phyloP scores from a whole-genome alignment of 305 asterid species.

The Ruellia speciosa region DNA sequence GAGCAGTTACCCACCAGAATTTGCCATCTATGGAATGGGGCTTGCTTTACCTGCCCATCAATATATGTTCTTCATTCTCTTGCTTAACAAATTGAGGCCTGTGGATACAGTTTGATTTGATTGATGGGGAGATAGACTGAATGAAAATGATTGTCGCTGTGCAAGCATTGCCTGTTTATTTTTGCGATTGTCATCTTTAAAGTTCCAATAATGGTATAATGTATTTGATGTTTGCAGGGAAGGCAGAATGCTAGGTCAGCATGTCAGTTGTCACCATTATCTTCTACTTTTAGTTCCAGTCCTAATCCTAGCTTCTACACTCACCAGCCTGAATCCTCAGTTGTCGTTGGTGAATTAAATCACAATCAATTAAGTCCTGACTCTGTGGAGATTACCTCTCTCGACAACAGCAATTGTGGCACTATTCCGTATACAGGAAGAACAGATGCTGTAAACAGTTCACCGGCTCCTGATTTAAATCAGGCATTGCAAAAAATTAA shows the following conservation, averaged over 20 bases:
- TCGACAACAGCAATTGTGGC: conserved; percentile 27
- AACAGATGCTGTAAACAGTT: conserved; percentile 36
- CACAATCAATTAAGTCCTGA: conserved; percentile 51
- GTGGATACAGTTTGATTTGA: no score
- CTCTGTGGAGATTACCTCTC: conserved; percentile 63
- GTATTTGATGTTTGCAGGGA: conserved; percentile 40
- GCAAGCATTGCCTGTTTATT: conserved; percentile 10
- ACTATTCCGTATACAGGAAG: conserved; percentile 28
- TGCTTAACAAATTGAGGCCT: no score
- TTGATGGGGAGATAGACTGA: no score
- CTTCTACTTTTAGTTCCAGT: conserved; percentile 43
- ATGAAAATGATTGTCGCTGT: conserved; percentile 10
- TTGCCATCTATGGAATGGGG: no score
- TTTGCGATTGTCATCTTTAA: not conserved
- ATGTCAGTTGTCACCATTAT: conserved; percentile 41
- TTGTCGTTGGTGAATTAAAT: conserved; percentile 41
- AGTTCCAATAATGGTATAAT: not conserved
- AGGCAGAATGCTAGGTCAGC: conserved; percentile 39
- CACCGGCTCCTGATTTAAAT: conserved; percentile 44
- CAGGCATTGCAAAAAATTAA: conserved; percentile 61
- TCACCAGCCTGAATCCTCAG: conserved; percentile 47
- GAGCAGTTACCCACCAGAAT: no score
- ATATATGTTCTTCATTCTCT: no score
- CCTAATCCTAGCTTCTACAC: conserved; percentile 49
- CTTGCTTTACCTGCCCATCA: no score